These are phyloP conservation scores for Xylaria sp. DNA, from an alignment of 2,329 filamentous ascomycete species.

Conservation along the genomic window DNA sequence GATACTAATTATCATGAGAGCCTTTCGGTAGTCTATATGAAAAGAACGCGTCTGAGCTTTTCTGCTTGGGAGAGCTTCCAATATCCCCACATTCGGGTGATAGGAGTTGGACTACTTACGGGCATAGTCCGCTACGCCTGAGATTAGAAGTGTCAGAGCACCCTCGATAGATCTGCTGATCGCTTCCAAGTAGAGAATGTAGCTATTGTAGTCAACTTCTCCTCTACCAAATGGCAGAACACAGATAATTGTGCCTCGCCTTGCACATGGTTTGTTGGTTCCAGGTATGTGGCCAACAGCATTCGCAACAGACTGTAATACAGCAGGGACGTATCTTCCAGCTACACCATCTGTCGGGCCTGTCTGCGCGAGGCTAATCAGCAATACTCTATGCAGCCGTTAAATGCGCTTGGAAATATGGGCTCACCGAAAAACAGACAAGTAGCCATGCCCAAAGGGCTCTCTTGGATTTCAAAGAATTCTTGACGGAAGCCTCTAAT, in stretches of 20 bases:
- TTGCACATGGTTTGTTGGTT: constrained; percentile 34
- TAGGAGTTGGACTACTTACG: constrained; percentile 21
- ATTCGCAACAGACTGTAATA: constrained; percentile 36
- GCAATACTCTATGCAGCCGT: neutral
- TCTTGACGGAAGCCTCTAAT: constrained; percentile 24
- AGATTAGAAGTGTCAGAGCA: constrained; percentile 27
- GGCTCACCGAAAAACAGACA: constrained; percentile 34
- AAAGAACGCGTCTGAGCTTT: neutral
- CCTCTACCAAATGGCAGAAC: constrained; percentile 33
- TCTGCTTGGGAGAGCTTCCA: neutral
- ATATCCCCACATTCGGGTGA: neutral
- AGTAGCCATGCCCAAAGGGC: constrained; percentile 35
- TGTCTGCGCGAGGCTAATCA: constrained; percentile 22
- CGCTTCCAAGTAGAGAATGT: constrained; percentile 33
- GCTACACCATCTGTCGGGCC: constrained; percentile 33
- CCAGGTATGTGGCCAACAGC: constrained; percentile 35
- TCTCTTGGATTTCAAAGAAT: constrained; percentile 17
- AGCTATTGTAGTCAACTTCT: constrained; percentile 38
- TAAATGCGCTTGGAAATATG: neutral
- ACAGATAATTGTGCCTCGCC: constrained; percentile 32
- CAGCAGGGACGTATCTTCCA: constrained; percentile 34
- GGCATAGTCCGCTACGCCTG: constrained; percentile 37
- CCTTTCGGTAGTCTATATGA: constrained; percentile 31
- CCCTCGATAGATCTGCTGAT: constrained; percentile 35
- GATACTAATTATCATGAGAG: constrained; percentile 34